phyloP scores from a whole-genome alignment of 352 stramenopile genomes.

The Pythium rhizo-oryzae region DNA sequence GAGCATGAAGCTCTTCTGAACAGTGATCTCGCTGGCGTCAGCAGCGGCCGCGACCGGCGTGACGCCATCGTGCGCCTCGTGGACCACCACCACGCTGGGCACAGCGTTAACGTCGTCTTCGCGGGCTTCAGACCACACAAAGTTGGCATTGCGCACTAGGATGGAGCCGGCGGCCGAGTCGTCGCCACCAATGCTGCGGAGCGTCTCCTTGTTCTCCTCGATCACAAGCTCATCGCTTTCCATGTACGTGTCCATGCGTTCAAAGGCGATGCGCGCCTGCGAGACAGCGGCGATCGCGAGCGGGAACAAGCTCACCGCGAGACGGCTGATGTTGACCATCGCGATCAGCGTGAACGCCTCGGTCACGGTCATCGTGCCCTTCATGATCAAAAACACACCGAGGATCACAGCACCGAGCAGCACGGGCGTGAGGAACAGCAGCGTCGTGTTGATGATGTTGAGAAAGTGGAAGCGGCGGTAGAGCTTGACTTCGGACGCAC shows the following conservation, averaged over 20 bases:
- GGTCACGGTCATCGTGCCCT: slow-evolving; percentile 43
- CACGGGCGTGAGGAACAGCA: slow-evolving; percentile 55
- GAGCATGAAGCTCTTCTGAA: slow-evolving; percentile 41
- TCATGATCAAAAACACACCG: too few species aligned
- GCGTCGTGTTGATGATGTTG: slow-evolving; percentile 59
- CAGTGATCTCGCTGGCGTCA: too few species aligned
- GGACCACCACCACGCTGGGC: slow-evolving; percentile 32
- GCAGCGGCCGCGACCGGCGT: neutral
- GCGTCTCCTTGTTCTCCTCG: too few species aligned
- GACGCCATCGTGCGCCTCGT: neutral
- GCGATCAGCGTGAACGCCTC: slow-evolving; percentile 60
- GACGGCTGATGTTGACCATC: slow-evolving; percentile 61
- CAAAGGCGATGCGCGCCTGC: slow-evolving; percentile 28
- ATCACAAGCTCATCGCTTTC: slow-evolving; percentile 33
- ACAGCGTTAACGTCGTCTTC: too few species aligned
- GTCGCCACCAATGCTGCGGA: too few species aligned
- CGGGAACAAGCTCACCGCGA: slow-evolving; percentile 37
- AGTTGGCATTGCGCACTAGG: slow-evolving; percentile 29
- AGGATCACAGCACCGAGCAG: slow-evolving; percentile 45
- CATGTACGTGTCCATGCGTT: slow-evolving; percentile 32
- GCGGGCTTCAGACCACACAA: too few species aligned
- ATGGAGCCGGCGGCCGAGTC: too few species aligned
- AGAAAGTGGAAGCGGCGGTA: slow-evolving; percentile 57
- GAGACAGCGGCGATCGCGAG: slow-evolving; percentile 28
- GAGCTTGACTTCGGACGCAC: slow-evolving; percentile 40